These are phyloP conservation scores for Xylariomycetidae sp. DNA, from an alignment of 2,329 filamentous ascomycete species.

Conservation along the genomic window DNA sequence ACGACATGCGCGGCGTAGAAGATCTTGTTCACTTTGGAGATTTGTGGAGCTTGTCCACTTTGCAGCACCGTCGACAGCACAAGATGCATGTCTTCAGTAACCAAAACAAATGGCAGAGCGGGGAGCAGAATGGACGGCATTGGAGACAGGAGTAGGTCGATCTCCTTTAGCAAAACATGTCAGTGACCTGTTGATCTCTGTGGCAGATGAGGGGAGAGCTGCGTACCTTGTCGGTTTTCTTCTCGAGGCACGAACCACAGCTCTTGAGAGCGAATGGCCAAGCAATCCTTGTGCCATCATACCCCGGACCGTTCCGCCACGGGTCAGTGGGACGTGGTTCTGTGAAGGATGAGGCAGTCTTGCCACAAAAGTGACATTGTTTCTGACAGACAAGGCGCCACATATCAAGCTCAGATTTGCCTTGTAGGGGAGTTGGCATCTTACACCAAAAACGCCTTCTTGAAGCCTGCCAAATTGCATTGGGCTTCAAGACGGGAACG, in stretches of 20 bases:
- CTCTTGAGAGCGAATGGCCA: conserved; percentile 66
- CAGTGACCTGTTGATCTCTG: no score
- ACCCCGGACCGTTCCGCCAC: conserved; percentile 57
- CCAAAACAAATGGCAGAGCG: conserved; percentile 63
- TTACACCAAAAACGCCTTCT: conserved; percentile 58
- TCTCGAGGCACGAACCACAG: conserved; percentile 61
- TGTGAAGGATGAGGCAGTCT: conserved; percentile 26
- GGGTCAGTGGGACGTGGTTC: conserved; percentile 31
- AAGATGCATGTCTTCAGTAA: conserved; percentile 56
- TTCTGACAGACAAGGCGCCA: conserved; percentile 61
- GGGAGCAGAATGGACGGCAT: conserved; percentile 56
- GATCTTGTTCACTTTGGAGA: conserved; percentile 54
- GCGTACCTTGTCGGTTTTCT: conserved; percentile 59
- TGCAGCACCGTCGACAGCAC: conserved; percentile 52
- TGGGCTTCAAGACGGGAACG: conserved; percentile 42
- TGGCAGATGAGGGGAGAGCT: conserved; percentile 7
- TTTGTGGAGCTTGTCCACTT: conserved; percentile 37
- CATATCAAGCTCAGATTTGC: conserved; percentile 67
- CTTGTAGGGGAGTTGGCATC: conserved; percentile 62
- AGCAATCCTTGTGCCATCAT: conserved; percentile 53
- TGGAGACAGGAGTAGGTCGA: conserved; percentile 60
- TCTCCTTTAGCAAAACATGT: conserved; percentile 48
- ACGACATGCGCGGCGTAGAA: conserved; percentile 60
- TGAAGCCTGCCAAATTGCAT: conserved; percentile 65
- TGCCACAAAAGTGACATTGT: conserved; percentile 63